Base-by-base conservation (phyloP, 768 basidiomycete genomes). In the Tulasnella sp. region DNA sequence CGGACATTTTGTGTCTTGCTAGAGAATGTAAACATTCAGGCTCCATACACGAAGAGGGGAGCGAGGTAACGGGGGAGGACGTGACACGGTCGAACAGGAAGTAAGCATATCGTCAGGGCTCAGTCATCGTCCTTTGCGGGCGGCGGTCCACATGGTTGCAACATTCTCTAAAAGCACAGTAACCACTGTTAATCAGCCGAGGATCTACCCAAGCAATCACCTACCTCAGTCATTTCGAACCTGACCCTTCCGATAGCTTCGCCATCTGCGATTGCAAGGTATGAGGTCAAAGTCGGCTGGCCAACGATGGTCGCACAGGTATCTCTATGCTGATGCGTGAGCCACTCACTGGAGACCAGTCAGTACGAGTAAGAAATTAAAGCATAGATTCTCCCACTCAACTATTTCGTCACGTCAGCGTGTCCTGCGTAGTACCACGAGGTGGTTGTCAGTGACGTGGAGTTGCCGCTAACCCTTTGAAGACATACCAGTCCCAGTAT, bases 331-430 rank as follows among this genome's bases (percentile, higher is more conserved):
- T 97, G 95, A 72, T 97, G 91, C 5, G 92, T 96, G 48, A 95
- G 73, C 95, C 95, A 98, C 69, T 98, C 95, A 73, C 95, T 98
- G 68, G 2, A 27, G 17, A 3, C 30, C 9, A 42, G 24, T 42
- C 38, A 43, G 13, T 26, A 8, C 4, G 24, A 26, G 56, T 15
- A 34, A 24, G 13, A 19, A 7, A 15, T 15, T 13, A 49, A 29
- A 21, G 49, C 19, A 23, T 8, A 27, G 45, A 7, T 10, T 48
- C 19, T 52, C 51, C 10, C 43, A 41, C 75, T 90, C 63, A 67
- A 96, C 95, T 86, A 93, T 77, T 98, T 98, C 4, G 91, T 89
- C 70, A 94, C 74, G 71, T 99, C 95, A 34, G 94, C 93, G 73
- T 99, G 94, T 27, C 95, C 93, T 92, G 60, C 29, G 49, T 30